Evolutionary conservation across 768 basidiomycete species (phyloP).

Genomic region (Lyophyllum semitale): DNA sequence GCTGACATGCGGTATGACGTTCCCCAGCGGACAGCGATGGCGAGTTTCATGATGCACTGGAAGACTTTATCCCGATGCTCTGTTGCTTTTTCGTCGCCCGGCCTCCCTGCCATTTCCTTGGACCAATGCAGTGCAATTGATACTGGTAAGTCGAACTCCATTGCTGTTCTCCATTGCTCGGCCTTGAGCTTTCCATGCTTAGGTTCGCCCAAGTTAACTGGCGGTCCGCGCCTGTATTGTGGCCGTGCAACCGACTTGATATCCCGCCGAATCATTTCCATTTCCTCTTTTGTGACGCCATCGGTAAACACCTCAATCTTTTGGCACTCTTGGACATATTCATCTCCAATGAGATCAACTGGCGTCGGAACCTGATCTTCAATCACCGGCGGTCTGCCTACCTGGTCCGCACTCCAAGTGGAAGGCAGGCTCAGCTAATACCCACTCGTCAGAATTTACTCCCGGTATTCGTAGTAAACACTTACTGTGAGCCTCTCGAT

Average conservation of each 20-base stretch:
- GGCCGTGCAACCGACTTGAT: slow-evolving; percentile 11
- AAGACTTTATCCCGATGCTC: slow-evolving; percentile 10
- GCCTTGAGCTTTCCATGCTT: slow-evolving; percentile 24
- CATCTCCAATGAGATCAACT: neutral
- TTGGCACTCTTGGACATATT: neutral
- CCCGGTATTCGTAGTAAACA: neutral
- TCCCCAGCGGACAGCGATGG: slow-evolving; percentile 17
- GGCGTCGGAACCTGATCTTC: too few relatives aligned
- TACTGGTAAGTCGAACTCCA: slow-evolving; percentile 23
- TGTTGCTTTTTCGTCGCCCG: too few relatives aligned
- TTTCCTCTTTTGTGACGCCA: slow-evolving; percentile 1
- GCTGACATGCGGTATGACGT: slow-evolving; percentile 10
- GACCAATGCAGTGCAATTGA: slow-evolving; percentile 2
- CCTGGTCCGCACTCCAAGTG: neutral
- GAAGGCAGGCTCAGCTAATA: neutral
- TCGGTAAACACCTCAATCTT: neutral
- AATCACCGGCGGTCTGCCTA: too few relatives aligned
- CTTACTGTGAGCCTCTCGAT: neutral
- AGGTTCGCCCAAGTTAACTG: slow-evolving; percentile 11
- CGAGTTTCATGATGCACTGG: slow-evolving; percentile 15
- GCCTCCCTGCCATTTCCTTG: too few relatives aligned
- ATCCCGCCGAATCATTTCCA: slow-evolving; percentile 6
- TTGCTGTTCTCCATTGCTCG: slow-evolving; percentile 22
- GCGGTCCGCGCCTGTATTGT: slow-evolving; percentile 1
- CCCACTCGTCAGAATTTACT: neutral